Evolutionary conservation across 2,329 filamentous ascomycete species (phyloP).

Genomic region (Aphanocladium album): DNA sequence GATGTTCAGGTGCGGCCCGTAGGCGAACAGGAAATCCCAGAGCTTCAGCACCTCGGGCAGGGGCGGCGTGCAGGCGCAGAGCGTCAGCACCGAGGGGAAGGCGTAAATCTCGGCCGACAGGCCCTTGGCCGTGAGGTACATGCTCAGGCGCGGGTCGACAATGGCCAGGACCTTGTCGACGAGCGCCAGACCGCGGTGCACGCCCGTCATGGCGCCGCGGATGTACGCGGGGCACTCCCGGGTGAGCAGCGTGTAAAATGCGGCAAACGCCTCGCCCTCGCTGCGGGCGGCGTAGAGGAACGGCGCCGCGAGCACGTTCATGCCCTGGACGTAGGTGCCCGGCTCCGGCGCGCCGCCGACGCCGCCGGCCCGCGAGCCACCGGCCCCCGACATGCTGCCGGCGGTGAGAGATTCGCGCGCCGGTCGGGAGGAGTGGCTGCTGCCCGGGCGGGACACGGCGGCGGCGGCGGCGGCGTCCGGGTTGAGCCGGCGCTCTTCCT

Average conservation of each 20-base stretch:
- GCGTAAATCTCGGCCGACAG: constrained; percentile 93
- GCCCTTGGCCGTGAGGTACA: constrained; percentile 78
- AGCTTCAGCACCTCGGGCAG: constrained; percentile 86
- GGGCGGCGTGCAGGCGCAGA: constrained; percentile 93
- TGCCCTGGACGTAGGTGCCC: constrained; percentile 93
- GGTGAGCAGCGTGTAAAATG: constrained; percentile 84
- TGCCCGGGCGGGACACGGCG: not conserved
- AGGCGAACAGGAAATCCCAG: constrained; percentile 97
- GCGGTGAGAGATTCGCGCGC: not conserved
- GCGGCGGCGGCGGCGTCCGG: constrained; percentile 18
- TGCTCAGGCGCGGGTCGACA: constrained; percentile 81
- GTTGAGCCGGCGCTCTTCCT: constrained; percentile 35
- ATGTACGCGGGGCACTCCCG: constrained; percentile 90
- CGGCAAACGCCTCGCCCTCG: constrained; percentile 89
- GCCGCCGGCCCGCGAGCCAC: not conserved
- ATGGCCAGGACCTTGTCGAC: constrained; percentile 90
- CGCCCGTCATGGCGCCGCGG: constrained; percentile 92
- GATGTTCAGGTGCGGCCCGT: constrained; percentile 90
- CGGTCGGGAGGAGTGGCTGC: constrained; percentile 4
- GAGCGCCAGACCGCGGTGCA: constrained; percentile 83
- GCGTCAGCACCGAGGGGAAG: constrained; percentile 88
- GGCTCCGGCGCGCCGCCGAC: constrained; percentile 54
- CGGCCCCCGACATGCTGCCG: constrained; percentile 1
- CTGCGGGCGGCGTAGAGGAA: constrained; percentile 93
- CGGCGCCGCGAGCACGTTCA: constrained; percentile 95